Base-by-base conservation (phyloP, 179 eudicot genomes). In the Patellifolia procumbens region DNA sequence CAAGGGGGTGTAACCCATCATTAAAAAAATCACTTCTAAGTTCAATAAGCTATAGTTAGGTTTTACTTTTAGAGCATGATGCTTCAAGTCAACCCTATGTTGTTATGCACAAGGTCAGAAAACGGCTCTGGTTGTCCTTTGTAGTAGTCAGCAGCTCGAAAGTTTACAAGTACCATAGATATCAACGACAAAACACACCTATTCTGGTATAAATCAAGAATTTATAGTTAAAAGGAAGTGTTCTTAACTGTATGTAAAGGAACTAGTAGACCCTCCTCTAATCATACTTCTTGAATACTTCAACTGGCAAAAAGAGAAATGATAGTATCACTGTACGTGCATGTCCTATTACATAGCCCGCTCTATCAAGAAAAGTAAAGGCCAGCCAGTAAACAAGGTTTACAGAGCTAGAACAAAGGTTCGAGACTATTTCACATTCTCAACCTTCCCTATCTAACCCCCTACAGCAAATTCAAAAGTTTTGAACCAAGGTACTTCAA, bases 401-500 rank as follows among this genome's bases (percentile, higher is more conserved):
- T 29, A 58, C 19, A 17, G 2, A 19, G 22, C 24, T 32, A 29
- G 68, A 32, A 37, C 22, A 34, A 63, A 34, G 22, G n/a, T 19
- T 63, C 17, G 45, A 17, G 26, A 32, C 15, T 7, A 19, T 58
- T 26, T 2, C 17, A 0, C 32, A 28, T 58, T 28, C 63, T 28
- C 39, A 73, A 73, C 63, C 29, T 26, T 58, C 53, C 53, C 4
- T 58, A 59, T 46, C 42, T 17, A 74, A 61, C 11, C 49, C 62
- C 48, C 43, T 29, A 16, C 4, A 67, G 13, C 17, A 2, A 64
- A 48, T 49, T 4, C 49, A n/a, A 48, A 32, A 16, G 28, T 62
- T 11, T 46, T 19, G 32, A 22, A 72, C 63, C 29, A 24, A 35
- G 37, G 2, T 62, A 15, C n/a, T n/a, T n/a, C n/a, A 32, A 31